A percentile compares a stretch with the other conserved stretches of the same genome.
phyloP scores from a whole-genome alignment of 495 filamentous ascomycete species.

The Pseudomonodictys pantanalensis region DNA sequence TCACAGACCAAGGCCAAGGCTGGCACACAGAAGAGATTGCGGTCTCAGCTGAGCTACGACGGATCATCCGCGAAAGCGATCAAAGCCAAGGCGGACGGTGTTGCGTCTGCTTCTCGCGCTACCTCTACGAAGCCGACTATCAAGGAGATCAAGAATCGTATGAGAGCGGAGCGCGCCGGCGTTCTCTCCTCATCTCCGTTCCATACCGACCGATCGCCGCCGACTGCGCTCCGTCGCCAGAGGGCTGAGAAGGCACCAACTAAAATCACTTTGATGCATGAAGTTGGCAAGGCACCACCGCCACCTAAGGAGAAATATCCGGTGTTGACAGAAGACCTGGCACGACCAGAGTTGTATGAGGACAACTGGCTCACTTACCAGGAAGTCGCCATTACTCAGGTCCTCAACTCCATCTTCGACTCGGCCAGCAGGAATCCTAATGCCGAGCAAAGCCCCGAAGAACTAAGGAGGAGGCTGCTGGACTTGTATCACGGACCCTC shows the following conservation, averaged over 20 bases:
- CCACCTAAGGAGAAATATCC: slow-evolving; percentile 46
- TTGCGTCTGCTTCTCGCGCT: slow-evolving; percentile 1
- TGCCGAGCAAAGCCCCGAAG: slow-evolving; percentile 17
- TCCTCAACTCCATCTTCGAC: slow-evolving; percentile 58
- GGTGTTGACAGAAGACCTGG: slow-evolving; percentile 54
- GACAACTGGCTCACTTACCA: slow-evolving; percentile 64
- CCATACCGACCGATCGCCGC: slow-evolving; percentile 29
- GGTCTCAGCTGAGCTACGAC: slow-evolving; percentile 23
- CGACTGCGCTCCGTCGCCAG: slow-evolving; percentile 26
- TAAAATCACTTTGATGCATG: slow-evolving; percentile 26
- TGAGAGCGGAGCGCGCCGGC: slow-evolving; percentile 4
- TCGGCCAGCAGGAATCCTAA: slow-evolving; percentile 28
- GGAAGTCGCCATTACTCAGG: slow-evolving; percentile 59
- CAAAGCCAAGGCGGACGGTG: slow-evolving; percentile 18
- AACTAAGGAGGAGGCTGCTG: slow-evolving; percentile 46
- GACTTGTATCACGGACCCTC: slow-evolving; percentile 54
- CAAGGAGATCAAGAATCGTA: slow-evolving; percentile 2
- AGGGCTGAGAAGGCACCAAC: slow-evolving; percentile 14
- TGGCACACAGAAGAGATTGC: slow-evolving; percentile 20
- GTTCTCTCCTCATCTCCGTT: slow-evolving; percentile 28
- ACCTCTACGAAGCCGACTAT: not conserved
- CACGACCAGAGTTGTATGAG: slow-evolving; percentile 59
- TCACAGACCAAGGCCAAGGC: slow-evolving; percentile 13
- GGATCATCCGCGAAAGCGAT: slow-evolving; percentile 29
- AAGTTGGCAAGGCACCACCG: slow-evolving; percentile 19